Base-by-base conservation (phyloP, 2,329 filamentous ascomycete species). In the Allantophomopsis lycopodina region DNA sequence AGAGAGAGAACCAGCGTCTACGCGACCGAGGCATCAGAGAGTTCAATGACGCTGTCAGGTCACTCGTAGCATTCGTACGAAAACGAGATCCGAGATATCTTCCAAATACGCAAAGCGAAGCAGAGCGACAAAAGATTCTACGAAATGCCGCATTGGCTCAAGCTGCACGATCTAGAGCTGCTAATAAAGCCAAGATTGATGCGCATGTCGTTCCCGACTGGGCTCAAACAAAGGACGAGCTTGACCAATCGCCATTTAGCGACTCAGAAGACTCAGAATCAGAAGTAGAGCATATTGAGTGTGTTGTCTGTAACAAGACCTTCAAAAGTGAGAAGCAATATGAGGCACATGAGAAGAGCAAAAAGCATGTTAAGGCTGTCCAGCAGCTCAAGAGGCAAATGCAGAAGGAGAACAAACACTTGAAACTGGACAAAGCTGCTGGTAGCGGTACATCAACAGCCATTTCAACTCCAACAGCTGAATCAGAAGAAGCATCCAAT, bases 281-380 rank as follows among this genome's bases (percentile, higher is more conserved):
- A 2, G 71, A 73, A 33, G 47, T 53, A 45, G 71, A 80, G 47
- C 63, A 76, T 21, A 72, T 84, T 39, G 79, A 79, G 50, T 96
- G 91, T 55, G 72, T 81, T 2, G 73, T 77, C 4, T 96, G 91
- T 59, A 72, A 76, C 48, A 85, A 83, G 48, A 70, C 62, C 0
- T 98, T 96, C 61, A 75, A 95, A 60, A 96, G 88, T 52, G 83
- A 94, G 55, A 87, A 86, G 48, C 89, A 96, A 54, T 87, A 83
- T 44, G 79, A 93, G 52, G 80, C 83, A 3, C 91, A 98, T 52
- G 88, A 95, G 62, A 86, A 82, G 62, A 96, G 89, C 66, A 98
- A 94, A 59, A 98, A 96, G 60, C 91, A 98, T 53, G 61, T 79
- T 44, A 96, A 94, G 56, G 81, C 86, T 2, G 71, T 95, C 6